phyloP scores from a whole-genome alignment of 495 filamentous ascomycete species.

The Aspergillus leporis region DNA sequence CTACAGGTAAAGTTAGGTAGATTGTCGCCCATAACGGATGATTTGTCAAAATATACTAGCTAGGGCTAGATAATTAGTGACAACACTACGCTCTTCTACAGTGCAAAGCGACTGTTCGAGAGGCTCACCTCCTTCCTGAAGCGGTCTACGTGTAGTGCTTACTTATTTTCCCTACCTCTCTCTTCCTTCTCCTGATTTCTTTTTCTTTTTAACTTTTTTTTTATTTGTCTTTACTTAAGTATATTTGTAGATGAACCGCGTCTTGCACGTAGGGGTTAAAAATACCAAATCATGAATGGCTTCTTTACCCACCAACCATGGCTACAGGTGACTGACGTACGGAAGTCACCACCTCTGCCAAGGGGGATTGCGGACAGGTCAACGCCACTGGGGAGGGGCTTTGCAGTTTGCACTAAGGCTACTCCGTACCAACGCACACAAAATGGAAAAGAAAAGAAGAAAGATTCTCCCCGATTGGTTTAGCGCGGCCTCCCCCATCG shows the following conservation, averaged over 20 bases:
- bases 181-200: no score
- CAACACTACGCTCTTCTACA: not conserved
- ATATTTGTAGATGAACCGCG: no score
- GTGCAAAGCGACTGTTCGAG: no score
- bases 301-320: not conserved
- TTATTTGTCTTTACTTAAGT: no score
- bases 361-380: conserved; percentile 1
- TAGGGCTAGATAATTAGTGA: not conserved
- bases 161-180: no score
- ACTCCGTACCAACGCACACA: not conserved
- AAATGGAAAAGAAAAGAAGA: not conserved
- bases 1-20: conserved; percentile 8
- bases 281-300: not conserved
- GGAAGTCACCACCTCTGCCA: not conserved
- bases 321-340: not conserved
- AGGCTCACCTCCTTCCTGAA: no score
- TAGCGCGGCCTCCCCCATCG: not conserved
- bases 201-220: no score
- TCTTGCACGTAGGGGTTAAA: no score
- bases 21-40: conserved; percentile 11
- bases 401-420: not conserved
- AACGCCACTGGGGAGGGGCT: conserved; percentile 7
- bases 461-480: not conserved
- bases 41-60: conserved; percentile 12
- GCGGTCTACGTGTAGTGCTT: no score